Evolutionary conservation across 2,329 filamentous ascomycete genomes (phyloP).

Genomic region (Verticillium zaregamsianum): DNA sequence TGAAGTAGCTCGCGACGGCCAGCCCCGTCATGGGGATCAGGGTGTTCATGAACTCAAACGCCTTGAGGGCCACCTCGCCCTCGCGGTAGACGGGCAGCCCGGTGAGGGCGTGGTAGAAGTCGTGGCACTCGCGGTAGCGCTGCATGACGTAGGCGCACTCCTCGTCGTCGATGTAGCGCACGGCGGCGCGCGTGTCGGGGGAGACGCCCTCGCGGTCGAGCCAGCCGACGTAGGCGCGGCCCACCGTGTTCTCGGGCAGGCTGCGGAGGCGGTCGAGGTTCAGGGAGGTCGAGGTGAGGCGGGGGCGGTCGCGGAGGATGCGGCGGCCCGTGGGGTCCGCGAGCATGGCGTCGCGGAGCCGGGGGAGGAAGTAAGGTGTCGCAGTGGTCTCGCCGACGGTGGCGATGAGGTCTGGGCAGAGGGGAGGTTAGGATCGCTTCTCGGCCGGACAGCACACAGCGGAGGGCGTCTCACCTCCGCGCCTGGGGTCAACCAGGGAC

Average conservation of each 20-base stretch:
- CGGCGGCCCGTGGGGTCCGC: slow-evolving; percentile 75
- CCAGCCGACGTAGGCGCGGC: slow-evolving; percentile 81
- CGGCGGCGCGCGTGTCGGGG: slow-evolving; percentile 77
- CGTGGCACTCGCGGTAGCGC: slow-evolving; percentile 93
- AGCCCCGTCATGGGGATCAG: slow-evolving; percentile 92
- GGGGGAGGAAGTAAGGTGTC: slow-evolving; percentile 90
- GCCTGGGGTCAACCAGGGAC: slow-evolving; percentile 69
- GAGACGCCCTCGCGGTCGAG: slow-evolving; percentile 91
- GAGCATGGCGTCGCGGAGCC: slow-evolving; percentile 90
- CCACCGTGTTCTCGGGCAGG: slow-evolving; percentile 70
- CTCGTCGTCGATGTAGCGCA: slow-evolving; percentile 89
- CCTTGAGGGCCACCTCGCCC: slow-evolving; percentile 95
- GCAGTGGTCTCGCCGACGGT: slow-evolving; percentile 92
- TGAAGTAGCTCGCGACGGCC: slow-evolving; percentile 79
- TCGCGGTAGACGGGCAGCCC: slow-evolving; percentile 89
- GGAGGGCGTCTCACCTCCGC: slow-evolving; percentile 55
- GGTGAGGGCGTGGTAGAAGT: slow-evolving; percentile 95
- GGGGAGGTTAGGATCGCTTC: background rate
- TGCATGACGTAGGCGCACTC: slow-evolving; percentile 99
- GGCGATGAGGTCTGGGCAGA: slow-evolving; percentile 75
- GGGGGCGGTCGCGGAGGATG: slow-evolving; percentile 85
- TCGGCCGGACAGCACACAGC: background rate
- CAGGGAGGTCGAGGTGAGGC: slow-evolving; percentile 74
- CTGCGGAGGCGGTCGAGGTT: slow-evolving; percentile 64
- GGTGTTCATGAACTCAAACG: slow-evolving; percentile 95